Base-by-base conservation (phyloP, 75 land plant species). In the Selaginella moellendorffii region DNA sequence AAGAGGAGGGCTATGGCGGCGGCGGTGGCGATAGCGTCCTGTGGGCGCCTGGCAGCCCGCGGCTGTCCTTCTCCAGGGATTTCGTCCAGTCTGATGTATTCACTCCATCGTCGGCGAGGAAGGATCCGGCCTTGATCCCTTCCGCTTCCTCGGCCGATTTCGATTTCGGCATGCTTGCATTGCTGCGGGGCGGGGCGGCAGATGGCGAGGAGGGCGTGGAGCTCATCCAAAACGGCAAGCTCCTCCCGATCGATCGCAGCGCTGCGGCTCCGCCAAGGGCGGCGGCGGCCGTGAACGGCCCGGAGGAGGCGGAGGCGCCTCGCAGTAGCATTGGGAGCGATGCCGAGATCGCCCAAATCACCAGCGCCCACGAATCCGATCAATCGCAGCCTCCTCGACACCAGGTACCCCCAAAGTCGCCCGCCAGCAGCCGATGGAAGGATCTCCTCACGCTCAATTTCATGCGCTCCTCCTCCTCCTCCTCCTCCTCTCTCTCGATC, bases 31-130 rank as follows among this genome's bases (percentile, higher is more conserved):
- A n/a, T n/a, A n/a, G n/a, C n/a, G n/a, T n/a, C n/a, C n/a, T n/a
- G n/a, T n/a, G n/a, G n/a, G n/a, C n/a, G n/a, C n/a, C n/a, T n/a
- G n/a, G n/a, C n/a, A 36, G 59, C 24, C 59, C 59, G n/a, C 5
- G 59, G 59, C 59, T 56, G 5, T 56, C 59, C 24, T 56, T 56
- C 59, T 56, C 59, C 9, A 19, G 24, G 59, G 59, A 56, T 56
- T 56, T 56, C n/a, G 59, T 56, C 9, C 59, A 56, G n/a, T 19
- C 59, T 19, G 25, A 56, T 19, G 59, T 56, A 8, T 56, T 56
- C 21, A 56, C 5, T 56, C 46, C 46, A 14, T 36, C 46, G 5
- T 5, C 46, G 14, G 19, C 59, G 24, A 56, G 59, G 24, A 56
- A 56, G n/a, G 59, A 56, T 56, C 23, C 21, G 5, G 59, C 19